A percentile compares a stretch with the other conserved stretches of the same genome.
Conservation (phyloP, 1,284 basidiomycete genomes). For the Ceratobasidium sp. region DNA sequence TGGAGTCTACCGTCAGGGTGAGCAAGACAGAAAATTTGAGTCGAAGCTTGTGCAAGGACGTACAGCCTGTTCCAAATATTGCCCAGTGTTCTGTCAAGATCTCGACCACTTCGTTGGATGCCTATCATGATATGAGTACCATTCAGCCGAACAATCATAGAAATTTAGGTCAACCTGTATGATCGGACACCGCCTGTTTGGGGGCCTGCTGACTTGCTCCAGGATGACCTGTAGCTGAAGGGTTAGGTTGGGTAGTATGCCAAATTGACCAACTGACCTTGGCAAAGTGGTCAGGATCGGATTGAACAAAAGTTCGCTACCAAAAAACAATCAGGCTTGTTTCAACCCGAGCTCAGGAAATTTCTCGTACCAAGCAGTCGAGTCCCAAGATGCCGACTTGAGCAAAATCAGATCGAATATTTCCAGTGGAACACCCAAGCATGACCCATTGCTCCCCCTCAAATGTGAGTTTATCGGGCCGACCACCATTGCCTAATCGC, state of each 20-base stretch:
- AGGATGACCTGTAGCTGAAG: slow-evolving; percentile 67
- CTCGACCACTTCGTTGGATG: slow-evolving; percentile 87
- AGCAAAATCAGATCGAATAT: slow-evolving; percentile 79
- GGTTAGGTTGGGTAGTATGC: not conserved
- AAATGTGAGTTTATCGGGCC: slow-evolving; percentile 26
- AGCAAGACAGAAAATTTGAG: slow-evolving; percentile 40
- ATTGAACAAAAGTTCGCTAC: slow-evolving; percentile 72
- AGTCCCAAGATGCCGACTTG: slow-evolving; percentile 86
- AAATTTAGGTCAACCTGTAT: slow-evolving; percentile 50
- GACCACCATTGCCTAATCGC: slow-evolving; percentile 52
- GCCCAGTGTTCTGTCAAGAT: slow-evolving; percentile 87
- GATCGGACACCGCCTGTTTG: slow-evolving; percentile 82
- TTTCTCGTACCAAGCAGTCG: slow-evolving; percentile 73
- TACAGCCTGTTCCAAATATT: slow-evolving; percentile 78
- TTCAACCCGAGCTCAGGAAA: not conserved
- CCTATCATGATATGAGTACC: slow-evolving; percentile 52
- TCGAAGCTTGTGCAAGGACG: slow-evolving; percentile 46
- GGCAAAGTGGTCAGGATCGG: slow-evolving; percentile 80
- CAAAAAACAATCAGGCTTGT: slow-evolving; percentile 1
- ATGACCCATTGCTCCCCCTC: slow-evolving; percentile 67
- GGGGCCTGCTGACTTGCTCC: slow-evolving; percentile 82
- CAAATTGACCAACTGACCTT: slow-evolving; percentile 59
- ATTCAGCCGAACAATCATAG: not conserved
- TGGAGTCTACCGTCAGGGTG: slow-evolving; percentile 63
- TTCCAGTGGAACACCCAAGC: slow-evolving; percentile 81